Base-by-base conservation (phyloP, 768 basidiomycete genomes). In the Xerocomellus amylosporus region DNA sequence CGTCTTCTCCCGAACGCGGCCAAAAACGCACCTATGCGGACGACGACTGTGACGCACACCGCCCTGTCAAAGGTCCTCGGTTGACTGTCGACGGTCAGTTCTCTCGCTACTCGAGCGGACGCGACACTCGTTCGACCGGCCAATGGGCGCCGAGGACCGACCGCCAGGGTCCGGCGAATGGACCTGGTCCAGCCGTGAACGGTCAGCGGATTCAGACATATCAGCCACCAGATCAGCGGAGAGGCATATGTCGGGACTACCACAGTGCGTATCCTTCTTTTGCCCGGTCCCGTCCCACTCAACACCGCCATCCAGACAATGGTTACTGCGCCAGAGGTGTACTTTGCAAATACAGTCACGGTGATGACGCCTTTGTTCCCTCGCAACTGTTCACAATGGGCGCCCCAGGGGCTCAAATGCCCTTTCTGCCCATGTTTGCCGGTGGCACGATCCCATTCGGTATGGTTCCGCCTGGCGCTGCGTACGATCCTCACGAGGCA, bases 331-430 rank as follows among this genome's bases (percentile, higher is more conserved):
- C 90, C 38, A 84, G 93, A 31, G 95, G 95, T 44, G 86, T 82
- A 19, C 80, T 81, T 56, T 98, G 95, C 79, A 93, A 92, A 67
- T 98, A 84, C 72, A 93, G 90, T 56, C 95, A 98, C 63, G 93
- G 90, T 36, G 90, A 92, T 2, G 91, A 95, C 66, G 89, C 91
- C 30, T 84, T 90, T 46, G 75, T 90, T 9, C 90, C 88, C 0
- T 81, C 79, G 0, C 85, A 84, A 58, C 67, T 91, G 30, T 88
- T 85, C 62, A 77, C 82, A 28, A 77, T 84, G 76, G 76, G 75
- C 33, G 62, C 77, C 41, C 67, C 70, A 36, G 79, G 73, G 0
- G 51, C 57, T 37, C 68, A 65, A 19, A 68, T 88, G 63, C 85
- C 87, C 4, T 88, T 88, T 65, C 75, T 87, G 70, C 82, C 86